phyloP scores from a whole-genome alignment of 1,284 basidiomycete species.

The Ceratobasidium sp. region DNA sequence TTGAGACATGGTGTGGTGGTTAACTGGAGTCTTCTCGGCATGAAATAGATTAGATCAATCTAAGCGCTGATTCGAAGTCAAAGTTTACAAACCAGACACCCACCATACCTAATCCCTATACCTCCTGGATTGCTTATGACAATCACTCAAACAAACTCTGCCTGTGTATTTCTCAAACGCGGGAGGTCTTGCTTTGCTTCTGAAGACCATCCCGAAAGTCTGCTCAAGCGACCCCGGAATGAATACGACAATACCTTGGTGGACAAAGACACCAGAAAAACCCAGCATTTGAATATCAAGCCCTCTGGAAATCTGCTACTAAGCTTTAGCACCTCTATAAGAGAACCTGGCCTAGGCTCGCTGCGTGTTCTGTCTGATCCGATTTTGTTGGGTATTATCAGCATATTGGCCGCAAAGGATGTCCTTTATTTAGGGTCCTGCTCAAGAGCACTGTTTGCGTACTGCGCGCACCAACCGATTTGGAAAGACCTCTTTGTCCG shows the following conservation, averaged over 20 bases:
- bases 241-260: neutral
- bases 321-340: slow-evolving; percentile 8
- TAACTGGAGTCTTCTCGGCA: slow-evolving; percentile 3
- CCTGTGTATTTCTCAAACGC: neutral
- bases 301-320: slow-evolving; percentile 33
- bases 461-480: slow-evolving; percentile 46
- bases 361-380: slow-evolving; percentile 16
- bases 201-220: neutral
- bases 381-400: slow-evolving; percentile 8
- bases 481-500: slow-evolving; percentile 49
- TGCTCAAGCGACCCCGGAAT: slow-evolving; percentile 27
- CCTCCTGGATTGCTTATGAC: neutral
- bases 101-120: neutral
- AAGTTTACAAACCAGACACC: slow-evolving; percentile 19
- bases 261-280: neutral
- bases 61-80: neutral
- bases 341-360: slow-evolving; percentile 5
- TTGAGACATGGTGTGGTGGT: slow-evolving; percentile 38
- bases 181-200: neutral
- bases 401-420: slow-evolving; percentile 12
- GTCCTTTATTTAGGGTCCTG: slow-evolving; percentile 34
- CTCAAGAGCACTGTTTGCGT: slow-evolving; percentile 48
- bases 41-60: slow-evolving; percentile 19
- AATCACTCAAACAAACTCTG: slow-evolving; percentile 11
- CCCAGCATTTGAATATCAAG: slow-evolving; percentile 18